These are phyloP conservation scores for Euphorbia lathyris DNA, from an alignment of 345 rosid genomes.

Conservation along the genomic window DNA sequence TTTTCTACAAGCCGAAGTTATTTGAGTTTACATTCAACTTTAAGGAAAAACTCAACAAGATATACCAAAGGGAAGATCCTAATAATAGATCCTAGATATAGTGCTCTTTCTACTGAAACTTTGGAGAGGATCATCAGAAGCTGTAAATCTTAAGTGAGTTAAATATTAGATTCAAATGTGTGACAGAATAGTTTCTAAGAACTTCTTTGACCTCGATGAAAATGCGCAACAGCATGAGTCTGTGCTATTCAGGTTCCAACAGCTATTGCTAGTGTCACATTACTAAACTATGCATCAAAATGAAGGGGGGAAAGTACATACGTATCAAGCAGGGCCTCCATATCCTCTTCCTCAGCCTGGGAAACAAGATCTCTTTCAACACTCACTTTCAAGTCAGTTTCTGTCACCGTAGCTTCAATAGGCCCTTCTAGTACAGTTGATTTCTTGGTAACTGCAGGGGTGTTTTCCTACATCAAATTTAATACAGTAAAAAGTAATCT, in stretches of 20 bases:
- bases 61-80: no score
- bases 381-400: slow-evolving; percentile 77
- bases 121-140: background rate
- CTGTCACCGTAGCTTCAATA: slow-evolving; percentile 51
- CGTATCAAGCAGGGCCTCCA: slow-evolving; percentile 97
- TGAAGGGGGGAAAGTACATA: slow-evolving; percentile 36
- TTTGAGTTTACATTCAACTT: background rate
- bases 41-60: background rate
- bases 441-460: slow-evolving; percentile 61
- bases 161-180: background rate
- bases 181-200: background rate
- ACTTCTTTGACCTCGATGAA: background rate
- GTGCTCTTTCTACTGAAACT: background rate
- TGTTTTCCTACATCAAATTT: slow-evolving; percentile 64
- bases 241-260: background rate
- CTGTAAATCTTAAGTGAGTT: background rate
- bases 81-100: background rate
- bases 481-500: background rate
- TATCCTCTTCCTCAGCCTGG: slow-evolving; percentile 98
- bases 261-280: background rate
- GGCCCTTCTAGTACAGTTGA: slow-evolving; percentile 66
- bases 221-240: background rate
- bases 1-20: background rate
- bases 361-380: slow-evolving; percentile 95
- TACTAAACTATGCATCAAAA: background rate